These are phyloP conservation scores for Paulownia fortunei DNA, from an alignment of 257 asterid genomes.

Conservation along the genomic window DNA sequence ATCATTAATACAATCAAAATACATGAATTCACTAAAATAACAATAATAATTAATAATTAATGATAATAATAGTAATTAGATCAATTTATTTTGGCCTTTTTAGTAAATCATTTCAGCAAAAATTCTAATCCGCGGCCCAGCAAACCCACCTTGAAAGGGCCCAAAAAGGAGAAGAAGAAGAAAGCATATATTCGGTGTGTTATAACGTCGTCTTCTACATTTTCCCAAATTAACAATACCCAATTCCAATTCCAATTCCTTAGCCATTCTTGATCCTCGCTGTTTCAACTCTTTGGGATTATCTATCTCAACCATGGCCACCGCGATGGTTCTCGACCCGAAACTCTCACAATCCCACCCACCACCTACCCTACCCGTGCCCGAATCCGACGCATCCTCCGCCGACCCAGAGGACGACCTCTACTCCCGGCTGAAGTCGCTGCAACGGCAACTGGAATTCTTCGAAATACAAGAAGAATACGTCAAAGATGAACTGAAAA, in stretches of 20 bases:
- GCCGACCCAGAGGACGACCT: slow-evolving; percentile 65
- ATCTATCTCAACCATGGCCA: slow-evolving; percentile 51
- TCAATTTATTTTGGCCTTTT: no score
- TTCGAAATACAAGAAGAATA: slow-evolving; percentile 81
- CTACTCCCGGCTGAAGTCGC: slow-evolving; percentile 69
- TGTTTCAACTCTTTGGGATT: background rate
- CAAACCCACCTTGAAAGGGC: background rate
- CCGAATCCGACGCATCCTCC: slow-evolving; percentile 28
- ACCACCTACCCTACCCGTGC: slow-evolving; percentile 43
- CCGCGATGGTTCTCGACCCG: slow-evolving; percentile 61
- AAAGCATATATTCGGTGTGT: background rate
- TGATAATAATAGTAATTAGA: no score
- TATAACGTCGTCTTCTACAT: background rate
- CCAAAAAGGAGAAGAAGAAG: background rate
- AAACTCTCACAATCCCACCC: slow-evolving; percentile 39
- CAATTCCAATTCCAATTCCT: slow-evolving; percentile 6
- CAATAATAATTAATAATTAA: no score
- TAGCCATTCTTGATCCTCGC: slow-evolving; percentile 7
- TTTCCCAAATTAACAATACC: slow-evolving; percentile 20
- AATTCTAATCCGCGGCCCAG: background rate
- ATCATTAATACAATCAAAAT: no score
- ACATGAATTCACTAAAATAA: no score
- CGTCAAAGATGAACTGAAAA: slow-evolving; percentile 78
- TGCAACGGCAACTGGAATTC: slow-evolving; percentile 78
- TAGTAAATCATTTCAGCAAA: background rate